Evolutionary conservation across 495 filamentous ascomycete species (phyloP).

Genomic region (Glonium stellatum): DNA sequence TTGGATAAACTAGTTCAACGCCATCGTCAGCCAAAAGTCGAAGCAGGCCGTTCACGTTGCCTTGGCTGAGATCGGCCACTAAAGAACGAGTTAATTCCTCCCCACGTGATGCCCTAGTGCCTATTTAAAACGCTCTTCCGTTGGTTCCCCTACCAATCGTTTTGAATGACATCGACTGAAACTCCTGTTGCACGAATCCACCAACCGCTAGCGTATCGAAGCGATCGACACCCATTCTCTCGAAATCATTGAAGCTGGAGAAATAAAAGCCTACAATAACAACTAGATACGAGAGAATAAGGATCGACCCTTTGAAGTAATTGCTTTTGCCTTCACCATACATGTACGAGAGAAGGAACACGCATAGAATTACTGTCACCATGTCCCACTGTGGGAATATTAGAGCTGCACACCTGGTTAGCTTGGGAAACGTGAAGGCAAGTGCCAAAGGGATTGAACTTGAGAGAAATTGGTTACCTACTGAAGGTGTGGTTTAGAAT

Average conservation of each 20-base stretch:
- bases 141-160: conserved; percentile 9
- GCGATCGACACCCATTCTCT: conserved; percentile 44
- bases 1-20: too few species aligned
- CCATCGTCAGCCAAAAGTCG: too few species aligned
- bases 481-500: conserved; percentile 74
- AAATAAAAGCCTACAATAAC: conserved; percentile 90
- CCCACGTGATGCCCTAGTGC: not conserved
- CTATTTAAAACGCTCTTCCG: conserved; percentile 12
- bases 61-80: too few species aligned
- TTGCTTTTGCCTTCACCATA: conserved; percentile 97
- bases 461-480: conserved; percentile 31
- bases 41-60: too few species aligned
- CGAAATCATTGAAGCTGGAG: conserved; percentile 62
- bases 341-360: conserved; percentile 95
- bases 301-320: conserved; percentile 88
- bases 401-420: conserved; percentile 46
- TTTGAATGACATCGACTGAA: conserved; percentile 23
- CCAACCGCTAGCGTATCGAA: conserved; percentile 24
- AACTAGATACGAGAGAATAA: conserved; percentile 89
- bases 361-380: conserved; percentile 94
- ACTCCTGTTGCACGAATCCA: conserved; percentile 18
- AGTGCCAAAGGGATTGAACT: not conserved
- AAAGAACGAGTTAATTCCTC: not conserved
- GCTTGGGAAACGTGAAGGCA: conserved; percentile 5
- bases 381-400: conserved; percentile 99